Evolutionary conservation across 2,329 filamentous ascomycete genomes (phyloP).

Genomic region (Knufia petricola): DNA sequence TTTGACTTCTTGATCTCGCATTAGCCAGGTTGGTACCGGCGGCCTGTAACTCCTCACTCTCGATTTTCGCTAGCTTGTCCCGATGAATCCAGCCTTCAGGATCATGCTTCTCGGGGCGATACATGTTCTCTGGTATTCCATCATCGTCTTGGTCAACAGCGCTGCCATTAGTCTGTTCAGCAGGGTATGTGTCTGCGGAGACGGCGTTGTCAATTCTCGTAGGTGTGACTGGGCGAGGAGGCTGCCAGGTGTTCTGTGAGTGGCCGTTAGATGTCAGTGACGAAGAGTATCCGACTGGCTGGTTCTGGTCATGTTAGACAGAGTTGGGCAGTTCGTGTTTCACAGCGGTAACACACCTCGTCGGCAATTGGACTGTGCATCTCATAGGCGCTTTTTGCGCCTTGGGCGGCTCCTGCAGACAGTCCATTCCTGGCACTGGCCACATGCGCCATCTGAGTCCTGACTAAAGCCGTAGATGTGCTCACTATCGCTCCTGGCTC

Average conservation of each 20-base stretch:
- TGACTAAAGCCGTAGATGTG: no score
- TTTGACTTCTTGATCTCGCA: constrained; percentile 30
- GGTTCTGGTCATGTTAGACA: constrained; percentile 4
- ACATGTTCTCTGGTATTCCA: constrained; percentile 24
- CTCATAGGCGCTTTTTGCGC: constrained; percentile 5
- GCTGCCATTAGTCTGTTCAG: constrained; percentile 13
- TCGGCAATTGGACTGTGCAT: not conserved
- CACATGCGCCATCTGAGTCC: constrained; percentile 5
- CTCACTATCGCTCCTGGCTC: not conserved
- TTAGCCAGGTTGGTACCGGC: constrained; percentile 35
- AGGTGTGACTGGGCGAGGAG: not conserved
- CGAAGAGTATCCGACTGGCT: not conserved
- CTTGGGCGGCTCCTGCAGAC: constrained; percentile 3
- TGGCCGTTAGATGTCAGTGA: constrained; percentile 1
- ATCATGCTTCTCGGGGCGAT: constrained; percentile 24
- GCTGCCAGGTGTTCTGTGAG: not conserved
- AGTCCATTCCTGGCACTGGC: constrained; percentile 9
- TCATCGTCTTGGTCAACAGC: constrained; percentile 10
- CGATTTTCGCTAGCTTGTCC: constrained; percentile 42
- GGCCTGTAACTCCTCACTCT: constrained; percentile 42
- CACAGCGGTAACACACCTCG: constrained; percentile 7
- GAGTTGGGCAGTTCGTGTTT: not conserved
- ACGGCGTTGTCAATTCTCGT: constrained; percentile 19
- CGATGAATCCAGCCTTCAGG: constrained; percentile 41
- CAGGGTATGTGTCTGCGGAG: constrained; percentile 20